Evolutionary conservation across 2,329 filamentous ascomycete species (phyloP), one percentile per base, ranked within the genome.

Genomic region (Fusarium continuum): DNA sequence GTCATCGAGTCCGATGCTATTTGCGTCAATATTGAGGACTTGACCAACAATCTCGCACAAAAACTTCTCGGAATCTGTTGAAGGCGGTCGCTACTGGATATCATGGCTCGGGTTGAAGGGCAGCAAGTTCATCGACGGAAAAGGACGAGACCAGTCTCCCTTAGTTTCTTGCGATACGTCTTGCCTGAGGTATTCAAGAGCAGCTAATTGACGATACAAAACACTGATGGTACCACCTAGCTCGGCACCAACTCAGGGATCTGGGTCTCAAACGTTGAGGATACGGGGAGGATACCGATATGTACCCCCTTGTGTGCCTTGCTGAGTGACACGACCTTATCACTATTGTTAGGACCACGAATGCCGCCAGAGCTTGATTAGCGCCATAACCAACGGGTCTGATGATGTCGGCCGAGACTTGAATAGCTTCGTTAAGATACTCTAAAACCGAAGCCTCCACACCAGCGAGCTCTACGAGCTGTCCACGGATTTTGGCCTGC

Each of bases 401-500:
- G 32, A 50, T 50, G 23, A 49, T 25, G 28, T 59, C 44, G 31
- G 55, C 23, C n/a, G 41, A 38, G 8, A 36, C 38, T 8, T 59
- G 55, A 20, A 31, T 9, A 38, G 28, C 39, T 34, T 35, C 19
- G 2, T 20, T 5, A n/a, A 26, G 23, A 13, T 36, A 45, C 34
- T 55, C 25, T 2, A 49, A 11, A 10, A 55, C 22, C 4, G 36
- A 36, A 7, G 38, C 26, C 17, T 58, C 50, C 4, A 58, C 55
- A 6, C 38, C 49, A 4, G 49, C 67, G 14, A 83, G 75, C 73
- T 83, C 87, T 38, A 85, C 76, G 40, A 84, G 73, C 57, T 81
- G 86, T 19, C 87, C 87, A 19, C 80, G 78, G 9, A 87, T 72
- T 70, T 88, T 88, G 46, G 87, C 79, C 66, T 87, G 85, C n/a